phyloP scores from a whole-genome alignment of 1,284 basidiomycete genomes.

The Moesziomyces globuligerus region DNA sequence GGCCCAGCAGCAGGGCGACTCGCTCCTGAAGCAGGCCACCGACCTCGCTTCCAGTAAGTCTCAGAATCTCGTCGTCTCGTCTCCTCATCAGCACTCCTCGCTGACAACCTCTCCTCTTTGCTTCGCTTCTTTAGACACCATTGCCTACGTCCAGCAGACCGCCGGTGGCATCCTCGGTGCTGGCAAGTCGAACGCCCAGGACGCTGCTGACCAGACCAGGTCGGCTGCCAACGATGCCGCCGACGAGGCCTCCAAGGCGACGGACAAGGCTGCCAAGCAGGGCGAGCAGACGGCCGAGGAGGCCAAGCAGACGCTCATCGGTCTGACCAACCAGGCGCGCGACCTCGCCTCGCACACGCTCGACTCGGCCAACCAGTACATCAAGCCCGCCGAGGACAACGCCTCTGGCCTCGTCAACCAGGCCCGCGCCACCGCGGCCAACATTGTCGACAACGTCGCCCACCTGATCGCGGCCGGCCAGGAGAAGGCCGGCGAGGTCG shows the following conservation, averaged over 20 bases:
- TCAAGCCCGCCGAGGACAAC: conserved; percentile 50
- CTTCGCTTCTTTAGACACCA: conserved; percentile 23
- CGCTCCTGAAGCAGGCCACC: conserved; percentile 43
- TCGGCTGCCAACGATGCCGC: conserved; percentile 44
- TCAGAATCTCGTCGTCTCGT: no score
- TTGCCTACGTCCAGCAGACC: conserved; percentile 51
- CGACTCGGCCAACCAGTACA: conserved; percentile 54
- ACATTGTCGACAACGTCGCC: conserved; percentile 39
- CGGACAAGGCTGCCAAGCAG: conserved; percentile 44
- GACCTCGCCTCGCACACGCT: conserved; percentile 52
- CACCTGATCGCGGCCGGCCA: conserved; percentile 41
- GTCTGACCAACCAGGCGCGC: conserved; percentile 50
- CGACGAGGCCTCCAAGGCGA: conserved; percentile 34
- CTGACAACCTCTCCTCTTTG: conserved; percentile 2
- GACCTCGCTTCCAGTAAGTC: conserved; percentile 49
- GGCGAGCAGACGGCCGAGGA: conserved; percentile 48
- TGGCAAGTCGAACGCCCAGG: conserved; percentile 33
- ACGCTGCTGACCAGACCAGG: conserved; percentile 46
- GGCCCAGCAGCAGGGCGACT: conserved; percentile 40
- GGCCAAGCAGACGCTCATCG: conserved; percentile 48
- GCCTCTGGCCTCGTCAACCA: conserved; percentile 39
- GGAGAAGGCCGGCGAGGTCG: conserved; percentile 43
- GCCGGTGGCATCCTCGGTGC: conserved; percentile 46
- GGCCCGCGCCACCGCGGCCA: conserved; percentile 42
- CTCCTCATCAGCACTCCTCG: not conserved